Evolutionary conservation across 1,284 basidiomycete species (phyloP), one percentile per base, ranked within the genome.

Genomic region (Irpex sp.): DNA sequence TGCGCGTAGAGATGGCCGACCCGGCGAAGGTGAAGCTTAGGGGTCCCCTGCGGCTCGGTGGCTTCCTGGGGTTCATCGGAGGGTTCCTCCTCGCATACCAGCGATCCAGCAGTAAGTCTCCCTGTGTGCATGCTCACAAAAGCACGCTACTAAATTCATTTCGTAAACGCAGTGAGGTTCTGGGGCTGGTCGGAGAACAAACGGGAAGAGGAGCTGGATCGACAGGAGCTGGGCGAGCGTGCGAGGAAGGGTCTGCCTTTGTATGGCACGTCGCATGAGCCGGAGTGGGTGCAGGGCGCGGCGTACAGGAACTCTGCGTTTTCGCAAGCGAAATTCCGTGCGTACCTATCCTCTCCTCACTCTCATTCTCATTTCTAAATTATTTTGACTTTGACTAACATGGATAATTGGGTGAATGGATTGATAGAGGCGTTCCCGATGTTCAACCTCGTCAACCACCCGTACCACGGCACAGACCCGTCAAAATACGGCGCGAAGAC

Each of bases 131-230:
- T 45, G 9, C 18, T 12, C 18, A 16, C n/a, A n/a, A n/a, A n/a
- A n/a, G n/a, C n/a, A n/a, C n/a, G n/a, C n/a, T n/a, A n/a, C n/a
- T n/a, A n/a, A n/a, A n/a, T n/a, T n/a, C n/a, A n/a, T 36, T 52
- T 39, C 9, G 16, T 14, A 8, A 4, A 28, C 21, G 9, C 69
- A 94, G 95, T 90, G 76, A 94, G 96, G 52, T 96, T 99, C 82
- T 96, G 93, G 93, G 96, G 96, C 57, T 96, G 93, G 91, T 80
- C 83, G 21, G 96, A 98, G 80, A 99, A 99, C 79, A 86, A 84
- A 66, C 79, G 82, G 19, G 95, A 98, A 73, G 83, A 89, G 67
- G 83, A 83, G 62, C 81, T 79, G 74, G 95, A 97, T 73, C 72
- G 87, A 57, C 79, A 80, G 23, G 95, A 97, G 74, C 78, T 97